Percentiles rank a stretch among this genome's conserved stretches.
These are phyloP conservation scores for Pyricularia sp. DNA, from an alignment of 2,329 filamentous ascomycete genomes.

Conservation along the genomic window DNA sequence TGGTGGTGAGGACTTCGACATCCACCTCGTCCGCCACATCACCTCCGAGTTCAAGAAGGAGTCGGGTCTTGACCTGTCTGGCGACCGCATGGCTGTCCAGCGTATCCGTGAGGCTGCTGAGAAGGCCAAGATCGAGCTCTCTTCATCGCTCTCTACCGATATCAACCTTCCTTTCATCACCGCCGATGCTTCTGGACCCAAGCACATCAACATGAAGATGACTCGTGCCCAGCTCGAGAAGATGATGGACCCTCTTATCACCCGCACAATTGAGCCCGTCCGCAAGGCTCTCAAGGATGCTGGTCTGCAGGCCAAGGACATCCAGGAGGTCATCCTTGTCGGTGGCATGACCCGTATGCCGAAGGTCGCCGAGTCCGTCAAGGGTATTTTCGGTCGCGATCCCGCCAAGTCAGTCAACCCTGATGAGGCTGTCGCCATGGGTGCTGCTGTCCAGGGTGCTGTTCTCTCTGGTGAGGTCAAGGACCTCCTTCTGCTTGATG, in stretches of 20 bases:
- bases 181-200: constrained; percentile 85
- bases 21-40: constrained; percentile 82
- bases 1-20: constrained; percentile 97
- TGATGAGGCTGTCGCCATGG: constrained; percentile 94
- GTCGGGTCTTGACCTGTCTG: constrained; percentile 76
- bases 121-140: constrained; percentile 99
- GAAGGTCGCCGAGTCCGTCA: constrained; percentile 92
- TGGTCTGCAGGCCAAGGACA: constrained; percentile 78
- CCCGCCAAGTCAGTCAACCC: constrained; percentile 98
- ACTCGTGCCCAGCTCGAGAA: constrained; percentile 84
- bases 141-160: constrained; percentile 86
- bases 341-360: constrained; percentile 99
- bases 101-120: constrained; percentile 96
- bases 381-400: constrained; percentile 91
- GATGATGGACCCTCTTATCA: constrained; percentile 82
- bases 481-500: constrained; percentile 87
- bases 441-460: constrained; percentile 93
- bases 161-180: constrained; percentile 99
- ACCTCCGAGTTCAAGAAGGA: constrained; percentile 96
- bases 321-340: constrained; percentile 94
- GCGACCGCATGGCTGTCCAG: constrained; percentile 96
- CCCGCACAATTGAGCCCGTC: constrained; percentile 77
- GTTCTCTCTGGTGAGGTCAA: constrained; percentile 94
- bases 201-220: constrained; percentile 97
- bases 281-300: constrained; percentile 97